Evolutionary conservation across 345 rosid species (phyloP).

Genomic region (Laguncularia racemosa): DNA sequence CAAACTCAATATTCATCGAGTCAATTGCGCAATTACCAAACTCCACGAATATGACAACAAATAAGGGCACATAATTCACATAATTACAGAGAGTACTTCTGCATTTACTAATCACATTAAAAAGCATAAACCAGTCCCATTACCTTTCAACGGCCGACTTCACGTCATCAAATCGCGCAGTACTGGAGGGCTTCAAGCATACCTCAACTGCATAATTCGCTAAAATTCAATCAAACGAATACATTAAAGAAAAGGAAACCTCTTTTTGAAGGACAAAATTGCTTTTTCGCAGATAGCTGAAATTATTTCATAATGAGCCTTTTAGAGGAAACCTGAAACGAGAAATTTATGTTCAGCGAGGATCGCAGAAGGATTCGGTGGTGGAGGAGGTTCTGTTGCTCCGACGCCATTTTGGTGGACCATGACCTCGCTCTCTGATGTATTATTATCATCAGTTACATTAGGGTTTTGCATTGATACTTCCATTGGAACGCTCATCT

Average conservation of each 20-base stretch:
- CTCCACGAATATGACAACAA: too few species aligned
- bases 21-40: too few species aligned
- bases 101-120: too few species aligned
- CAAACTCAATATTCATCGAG: too few species aligned
- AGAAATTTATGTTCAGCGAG: constrained; percentile 37
- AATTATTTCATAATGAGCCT: too few species aligned
- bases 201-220: constrained; percentile 58
- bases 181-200: constrained; percentile 81
- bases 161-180: constrained; percentile 65
- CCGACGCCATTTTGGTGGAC: constrained; percentile 22
- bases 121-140: not conserved
- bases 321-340: constrained; percentile 45
- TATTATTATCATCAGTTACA: not conserved
- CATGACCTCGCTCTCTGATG: constrained; percentile 6
- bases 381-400: constrained; percentile 20
- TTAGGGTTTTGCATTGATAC: constrained; percentile 28
- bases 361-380: constrained; percentile 16
- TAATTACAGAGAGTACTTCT: too few species aligned
- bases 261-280: not conserved
- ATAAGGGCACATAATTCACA: too few species aligned
- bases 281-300: too few species aligned
- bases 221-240: not conserved
- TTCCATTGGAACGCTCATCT: constrained; percentile 68
- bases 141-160: constrained; percentile 69
- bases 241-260: not conserved